Conservation (phyloP, 768 basidiomycete genomes). For the Podaxis sp. region DNA sequence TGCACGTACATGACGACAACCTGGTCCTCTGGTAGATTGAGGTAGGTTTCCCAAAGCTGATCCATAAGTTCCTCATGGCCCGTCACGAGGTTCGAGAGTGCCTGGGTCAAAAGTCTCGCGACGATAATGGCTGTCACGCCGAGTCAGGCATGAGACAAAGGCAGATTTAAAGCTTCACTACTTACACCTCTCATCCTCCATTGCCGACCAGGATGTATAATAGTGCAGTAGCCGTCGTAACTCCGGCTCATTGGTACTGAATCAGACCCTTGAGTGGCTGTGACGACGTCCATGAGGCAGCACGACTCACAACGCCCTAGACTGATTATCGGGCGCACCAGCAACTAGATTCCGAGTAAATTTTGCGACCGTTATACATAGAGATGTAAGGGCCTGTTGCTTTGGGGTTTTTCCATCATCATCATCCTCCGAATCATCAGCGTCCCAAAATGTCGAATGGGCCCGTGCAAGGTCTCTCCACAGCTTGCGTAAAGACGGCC, state of each 20-base stretch:
- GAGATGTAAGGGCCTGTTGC: constrained; percentile 32
- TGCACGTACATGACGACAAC: constrained; percentile 67
- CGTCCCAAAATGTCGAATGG: constrained; percentile 52
- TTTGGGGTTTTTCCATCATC: constrained; percentile 25
- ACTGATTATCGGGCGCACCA: constrained; percentile 70
- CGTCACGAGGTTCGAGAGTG: constrained; percentile 83
- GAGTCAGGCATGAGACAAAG: constrained; percentile 1
- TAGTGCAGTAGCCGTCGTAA: constrained; percentile 67
- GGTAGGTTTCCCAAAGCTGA: constrained; percentile 62
- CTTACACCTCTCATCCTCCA: constrained; percentile 59
- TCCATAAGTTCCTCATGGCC: constrained; percentile 57
- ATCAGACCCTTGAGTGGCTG: constrained; percentile 8
- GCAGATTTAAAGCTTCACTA: background rate
- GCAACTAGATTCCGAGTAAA: constrained; percentile 87
- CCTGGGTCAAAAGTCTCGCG: constrained; percentile 70
- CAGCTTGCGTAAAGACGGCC: constrained; percentile 50
- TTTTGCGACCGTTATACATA: constrained; percentile 58
- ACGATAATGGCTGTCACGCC: constrained; percentile 49
- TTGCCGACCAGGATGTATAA: constrained; percentile 74
- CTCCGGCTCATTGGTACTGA: constrained; percentile 67
- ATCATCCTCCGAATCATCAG: constrained; percentile 42
- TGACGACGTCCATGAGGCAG: constrained; percentile 5
- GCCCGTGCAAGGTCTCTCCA: constrained; percentile 54
- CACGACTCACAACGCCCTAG: constrained; percentile 62
- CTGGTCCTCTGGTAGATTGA: constrained; percentile 70